A percentile compares a stretch with the other conserved stretches of the same genome.
Evolutionary conservation across 2,329 filamentous ascomycete species (phyloP).

Genomic region (Dothiorella sarmentorum): DNA sequence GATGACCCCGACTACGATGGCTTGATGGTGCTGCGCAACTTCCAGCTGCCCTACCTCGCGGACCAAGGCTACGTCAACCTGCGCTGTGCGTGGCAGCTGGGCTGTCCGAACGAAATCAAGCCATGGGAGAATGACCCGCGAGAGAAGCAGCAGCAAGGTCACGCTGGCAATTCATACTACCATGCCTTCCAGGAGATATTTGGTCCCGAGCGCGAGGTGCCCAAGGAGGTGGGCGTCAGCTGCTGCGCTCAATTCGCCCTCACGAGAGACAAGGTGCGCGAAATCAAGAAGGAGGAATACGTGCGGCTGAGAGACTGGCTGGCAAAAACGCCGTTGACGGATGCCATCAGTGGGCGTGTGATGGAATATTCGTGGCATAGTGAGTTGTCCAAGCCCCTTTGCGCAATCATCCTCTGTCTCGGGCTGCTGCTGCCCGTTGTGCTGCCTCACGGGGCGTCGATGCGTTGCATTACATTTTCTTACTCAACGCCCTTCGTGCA

Average conservation of each 20-base stretch:
- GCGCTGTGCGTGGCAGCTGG: constrained; percentile 51
- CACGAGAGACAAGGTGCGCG: constrained; percentile 45
- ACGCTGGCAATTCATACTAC: constrained; percentile 49
- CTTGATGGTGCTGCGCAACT: constrained; percentile 46
- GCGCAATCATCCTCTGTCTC: neutral
- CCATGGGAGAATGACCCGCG: constrained; percentile 42
- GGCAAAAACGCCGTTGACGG: constrained; percentile 43
- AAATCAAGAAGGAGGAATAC: constrained; percentile 48
- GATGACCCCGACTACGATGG: constrained; percentile 53
- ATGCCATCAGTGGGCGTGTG: constrained; percentile 51
- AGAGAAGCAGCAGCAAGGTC: constrained; percentile 39
- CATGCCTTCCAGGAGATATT: constrained; percentile 51
- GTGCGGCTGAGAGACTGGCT: constrained; percentile 49
- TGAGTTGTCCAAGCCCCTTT: constrained; percentile 30
- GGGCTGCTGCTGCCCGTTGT: neutral
- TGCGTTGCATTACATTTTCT: neutral
- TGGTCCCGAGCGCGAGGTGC: constrained; percentile 34
- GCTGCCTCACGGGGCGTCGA: neutral
- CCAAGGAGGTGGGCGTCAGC: constrained; percentile 46
- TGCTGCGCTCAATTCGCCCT: constrained; percentile 57
- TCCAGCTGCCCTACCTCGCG: constrained; percentile 49
- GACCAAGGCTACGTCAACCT: constrained; percentile 53
- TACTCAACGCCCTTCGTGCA: neutral
- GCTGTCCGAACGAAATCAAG: constrained; percentile 51
- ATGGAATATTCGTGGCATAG: constrained; percentile 61